These are phyloP conservation scores for Bothriochloa decipiens DNA, from an alignment of 176 grass and related monocot genomes.

Conservation along the genomic window DNA sequence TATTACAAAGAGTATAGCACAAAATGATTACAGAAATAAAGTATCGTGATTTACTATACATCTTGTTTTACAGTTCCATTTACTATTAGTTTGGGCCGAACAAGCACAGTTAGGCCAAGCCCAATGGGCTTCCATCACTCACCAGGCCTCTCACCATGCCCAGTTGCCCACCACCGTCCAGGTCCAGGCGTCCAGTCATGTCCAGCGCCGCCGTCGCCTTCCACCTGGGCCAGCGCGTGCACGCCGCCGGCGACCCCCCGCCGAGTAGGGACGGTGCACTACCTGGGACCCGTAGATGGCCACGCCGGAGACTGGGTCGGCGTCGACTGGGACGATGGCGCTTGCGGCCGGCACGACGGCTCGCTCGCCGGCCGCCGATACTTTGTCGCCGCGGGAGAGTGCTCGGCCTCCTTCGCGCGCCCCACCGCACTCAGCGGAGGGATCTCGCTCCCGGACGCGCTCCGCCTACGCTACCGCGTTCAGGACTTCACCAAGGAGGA, in stretches of 20 bases:
- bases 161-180: neutral
- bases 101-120: too few relatives aligned
- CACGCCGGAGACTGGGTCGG: conserved; percentile 76
- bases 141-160: neutral
- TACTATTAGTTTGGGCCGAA: too few relatives aligned
- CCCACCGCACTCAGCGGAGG: conserved; percentile 58
- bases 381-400: conserved; percentile 54
- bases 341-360: conserved; percentile 76
- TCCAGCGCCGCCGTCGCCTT: conserved; percentile 34
- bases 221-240: conserved; percentile 67
- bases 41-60: too few relatives aligned
- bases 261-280: conserved; percentile 73
- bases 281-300: conserved; percentile 61
- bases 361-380: conserved; percentile 58
- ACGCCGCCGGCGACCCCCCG: conserved; percentile 62
- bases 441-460: conserved; percentile 75
- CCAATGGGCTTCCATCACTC: too few relatives aligned
- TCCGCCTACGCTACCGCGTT: conserved; percentile 65
- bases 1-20: too few relatives aligned
- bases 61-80: too few relatives aligned
- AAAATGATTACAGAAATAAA: too few relatives aligned
- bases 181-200: neutral
- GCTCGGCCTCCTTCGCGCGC: conserved; percentile 82
- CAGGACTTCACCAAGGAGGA: conserved; percentile 88
- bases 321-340: conserved; percentile 82